Evolutionary conservation across 371 early-diverging fungal species (phyloP).

Genomic region (Gilbertella persicaria): DNA sequence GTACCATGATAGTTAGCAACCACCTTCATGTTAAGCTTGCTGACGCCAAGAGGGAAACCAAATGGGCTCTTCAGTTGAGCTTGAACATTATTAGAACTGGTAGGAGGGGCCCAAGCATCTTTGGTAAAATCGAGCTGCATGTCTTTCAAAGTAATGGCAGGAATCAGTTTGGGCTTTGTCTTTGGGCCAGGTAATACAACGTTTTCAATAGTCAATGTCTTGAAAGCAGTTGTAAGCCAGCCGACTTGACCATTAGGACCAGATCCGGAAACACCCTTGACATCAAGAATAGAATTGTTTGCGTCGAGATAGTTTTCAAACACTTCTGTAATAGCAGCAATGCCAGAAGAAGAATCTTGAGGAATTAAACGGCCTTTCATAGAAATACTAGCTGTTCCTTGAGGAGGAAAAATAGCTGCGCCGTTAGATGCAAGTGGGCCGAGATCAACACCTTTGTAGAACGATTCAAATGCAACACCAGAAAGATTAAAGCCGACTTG

Average conservation of each 20-base stretch:
- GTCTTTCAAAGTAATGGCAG: conserved; percentile 47
- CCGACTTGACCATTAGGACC: conserved; percentile 53
- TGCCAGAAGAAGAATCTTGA: conserved; percentile 46
- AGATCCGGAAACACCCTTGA: conserved; percentile 53
- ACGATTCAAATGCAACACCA: conserved; percentile 34
- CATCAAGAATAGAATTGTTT: conserved; percentile 36
- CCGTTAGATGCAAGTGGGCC: conserved; percentile 45
- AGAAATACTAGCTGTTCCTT: conserved; percentile 21
- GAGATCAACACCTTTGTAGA: conserved; percentile 26
- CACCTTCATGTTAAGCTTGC: conserved; percentile 49
- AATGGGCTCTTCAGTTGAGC: conserved; percentile 58
- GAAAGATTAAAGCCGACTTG: conserved; percentile 55
- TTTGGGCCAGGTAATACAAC: conserved; percentile 49
- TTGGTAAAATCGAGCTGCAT: conserved; percentile 56
- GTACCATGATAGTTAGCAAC: conserved; percentile 29
- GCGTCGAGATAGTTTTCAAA: conserved; percentile 53
- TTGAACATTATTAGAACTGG: conserved; percentile 51
- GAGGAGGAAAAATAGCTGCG: conserved; percentile 39
- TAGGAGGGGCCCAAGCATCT: conserved; percentile 46
- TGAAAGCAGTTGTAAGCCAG: conserved; percentile 59
- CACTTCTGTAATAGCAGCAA: conserved; percentile 51
- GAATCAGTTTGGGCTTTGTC: conserved; percentile 38
- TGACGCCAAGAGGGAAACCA: conserved; percentile 58
- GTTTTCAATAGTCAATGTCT: conserved; percentile 47
- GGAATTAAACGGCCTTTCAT: conserved; percentile 59